phyloP scores from a whole-genome alignment of 176 grass and related monocot species.

The Musa schizocarpa region DNA sequence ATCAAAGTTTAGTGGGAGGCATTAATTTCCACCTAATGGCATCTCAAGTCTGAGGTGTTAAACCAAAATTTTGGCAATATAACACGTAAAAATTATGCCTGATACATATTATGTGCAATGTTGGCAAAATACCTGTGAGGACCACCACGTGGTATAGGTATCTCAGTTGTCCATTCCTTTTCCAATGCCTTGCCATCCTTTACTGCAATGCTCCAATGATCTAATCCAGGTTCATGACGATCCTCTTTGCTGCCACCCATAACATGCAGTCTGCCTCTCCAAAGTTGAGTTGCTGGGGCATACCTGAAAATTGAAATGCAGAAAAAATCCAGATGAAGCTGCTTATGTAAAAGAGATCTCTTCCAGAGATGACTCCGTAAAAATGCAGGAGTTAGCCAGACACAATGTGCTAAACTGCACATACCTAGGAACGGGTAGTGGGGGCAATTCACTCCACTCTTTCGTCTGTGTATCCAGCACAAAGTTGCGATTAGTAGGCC shows the following conservation, averaged over 20 bases:
- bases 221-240: slow-evolving; percentile 66
- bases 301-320: slow-evolving; percentile 34
- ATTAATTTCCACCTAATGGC: neutral
- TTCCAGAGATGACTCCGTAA: neutral
- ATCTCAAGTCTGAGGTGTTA: neutral
- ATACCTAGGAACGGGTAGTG: slow-evolving; percentile 65
- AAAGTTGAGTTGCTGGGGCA: slow-evolving; percentile 88
- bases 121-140: slow-evolving; percentile 52
- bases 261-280: slow-evolving; percentile 72
- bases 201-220: slow-evolving; percentile 85
- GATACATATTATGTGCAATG: too few species aligned
- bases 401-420: slow-evolving; percentile 10
- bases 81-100: too few species aligned
- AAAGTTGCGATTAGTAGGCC: slow-evolving; percentile 54
- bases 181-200: slow-evolving; percentile 77
- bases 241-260: slow-evolving; percentile 92
- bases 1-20: neutral
- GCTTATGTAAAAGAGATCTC: neutral
- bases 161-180: slow-evolving; percentile 48
- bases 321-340: neutral
- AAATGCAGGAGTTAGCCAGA: neutral
- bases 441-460: slow-evolving; percentile 52
- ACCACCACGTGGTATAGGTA: slow-evolving; percentile 78
- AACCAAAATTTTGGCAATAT: neutral
- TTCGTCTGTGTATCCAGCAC: slow-evolving; percentile 68